Evolutionary conservation across 768 basidiomycete genomes (phyloP), one percentile per base, ranked within the genome.

Genomic region (Suillus alpinus): DNA sequence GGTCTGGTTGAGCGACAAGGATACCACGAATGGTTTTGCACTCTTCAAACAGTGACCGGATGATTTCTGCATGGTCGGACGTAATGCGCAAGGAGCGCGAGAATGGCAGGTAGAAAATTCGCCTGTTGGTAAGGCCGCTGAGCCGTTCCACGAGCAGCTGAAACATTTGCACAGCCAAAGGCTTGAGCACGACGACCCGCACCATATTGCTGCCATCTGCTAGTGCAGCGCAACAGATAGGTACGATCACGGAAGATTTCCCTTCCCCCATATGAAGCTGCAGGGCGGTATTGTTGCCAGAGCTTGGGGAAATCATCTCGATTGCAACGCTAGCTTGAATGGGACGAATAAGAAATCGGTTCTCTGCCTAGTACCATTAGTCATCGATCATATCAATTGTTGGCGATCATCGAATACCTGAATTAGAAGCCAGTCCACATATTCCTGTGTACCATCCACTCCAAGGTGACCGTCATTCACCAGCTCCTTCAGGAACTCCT

Each of bases 251-350:
- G 2, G 76, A 76, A 0, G 76, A 73, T 59, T 84, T 84, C 13
- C 83, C 83, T 63, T 84, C 83, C 16, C 83, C 83, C 83, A 84
- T 84, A 57, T 83, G 82, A 13, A 84, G 76, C 59, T 84, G 83
- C 18, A 79, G 70, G 6, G 75, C 65, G 0, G 77, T 75, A 57
- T 78, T 84, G 6, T 63, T 12, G 4, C 62, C 58, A 0, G 68
- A 67, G 13, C 40, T 39, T 1, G 75, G 75, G 12, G 61, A 51
- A 34, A 75, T 70, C 76, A 76, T 77, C 46, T 76, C 64, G 7
- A 52, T 55, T 14, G 76, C 69, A 32, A 77, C 63, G 20, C 61
- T 51, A 0, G 65, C 61, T 58, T 76, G 75, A n/a, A 74, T 55
- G 14, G 59, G 65, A 31, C 75, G 70, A 23, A 68, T 64, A 14